Conservation (phyloP, 176 grass and related monocot genomes). For the Tillandsia fasciculata region DNA sequence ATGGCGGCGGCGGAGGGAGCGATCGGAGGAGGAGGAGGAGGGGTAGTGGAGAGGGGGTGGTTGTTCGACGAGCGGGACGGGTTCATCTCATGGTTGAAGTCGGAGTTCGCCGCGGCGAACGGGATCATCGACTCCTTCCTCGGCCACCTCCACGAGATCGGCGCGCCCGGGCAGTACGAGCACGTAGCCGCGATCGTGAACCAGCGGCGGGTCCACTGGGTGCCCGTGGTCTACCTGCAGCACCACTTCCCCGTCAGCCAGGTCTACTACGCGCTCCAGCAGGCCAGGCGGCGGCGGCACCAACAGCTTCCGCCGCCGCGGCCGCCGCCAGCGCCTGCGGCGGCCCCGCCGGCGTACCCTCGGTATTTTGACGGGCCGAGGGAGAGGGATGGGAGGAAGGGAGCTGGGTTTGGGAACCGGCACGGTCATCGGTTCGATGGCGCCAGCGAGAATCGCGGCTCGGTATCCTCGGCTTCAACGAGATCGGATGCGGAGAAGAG, state of each 20-base stretch:
- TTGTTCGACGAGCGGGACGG: slow-evolving; percentile 61
- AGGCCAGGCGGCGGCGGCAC: slow-evolving; percentile 44
- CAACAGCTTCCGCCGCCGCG: background rate
- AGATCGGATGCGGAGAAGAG: slow-evolving; percentile 4
- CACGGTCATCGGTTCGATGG: slow-evolving; percentile 18
- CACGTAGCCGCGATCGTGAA: slow-evolving; percentile 46
- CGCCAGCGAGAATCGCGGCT: slow-evolving; percentile 1
- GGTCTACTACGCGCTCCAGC: slow-evolving; percentile 63
- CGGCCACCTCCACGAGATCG: slow-evolving; percentile 47
- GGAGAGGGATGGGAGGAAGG: slow-evolving; percentile 23
- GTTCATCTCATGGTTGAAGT: slow-evolving; percentile 83
- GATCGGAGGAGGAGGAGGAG: slow-evolving; percentile 15
- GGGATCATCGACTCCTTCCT: slow-evolving; percentile 74
- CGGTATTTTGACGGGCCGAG: slow-evolving; percentile 12
- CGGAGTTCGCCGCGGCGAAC: slow-evolving; percentile 91
- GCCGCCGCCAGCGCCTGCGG: background rate
- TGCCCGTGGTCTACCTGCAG: slow-evolving; percentile 78
- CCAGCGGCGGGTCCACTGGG: slow-evolving; percentile 76
- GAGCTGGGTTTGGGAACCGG: slow-evolving; percentile 15
- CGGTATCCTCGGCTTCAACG: slow-evolving; percentile 1
- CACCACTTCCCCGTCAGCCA: slow-evolving; percentile 81
- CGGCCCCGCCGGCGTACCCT: slow-evolving; percentile 17
- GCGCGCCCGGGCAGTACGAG: slow-evolving; percentile 66
- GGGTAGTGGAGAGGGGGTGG: slow-evolving; percentile 19
- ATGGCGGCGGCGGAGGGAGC: slow-evolving; percentile 12